Evolutionary conservation across 768 basidiomycete species (phyloP).

Genomic region (Lentinula guzmanii): DNA sequence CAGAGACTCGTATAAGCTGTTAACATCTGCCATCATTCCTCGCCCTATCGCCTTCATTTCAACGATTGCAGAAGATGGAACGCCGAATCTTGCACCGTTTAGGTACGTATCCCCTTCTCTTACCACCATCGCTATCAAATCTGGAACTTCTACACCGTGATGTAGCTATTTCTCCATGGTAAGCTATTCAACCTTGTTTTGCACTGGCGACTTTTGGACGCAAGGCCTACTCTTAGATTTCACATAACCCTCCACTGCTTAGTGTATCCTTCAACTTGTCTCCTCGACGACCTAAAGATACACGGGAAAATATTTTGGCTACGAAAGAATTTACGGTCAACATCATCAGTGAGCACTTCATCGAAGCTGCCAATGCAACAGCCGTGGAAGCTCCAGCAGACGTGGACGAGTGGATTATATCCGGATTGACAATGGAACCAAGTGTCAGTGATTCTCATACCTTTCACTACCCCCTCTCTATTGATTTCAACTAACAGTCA

Average conservation of each 20-base stretch:
- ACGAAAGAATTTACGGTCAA: conserved; percentile 69
- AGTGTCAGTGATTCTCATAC: conserved; percentile 34
- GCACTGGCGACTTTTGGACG: conserved; percentile 7
- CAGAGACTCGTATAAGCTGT: conserved; percentile 40
- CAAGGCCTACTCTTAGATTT: conserved; percentile 31
- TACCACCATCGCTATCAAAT: background rate
- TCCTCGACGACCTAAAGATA: conserved; percentile 47
- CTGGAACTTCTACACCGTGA: background rate
- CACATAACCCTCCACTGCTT: conserved; percentile 61
- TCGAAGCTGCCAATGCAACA: conserved; percentile 51
- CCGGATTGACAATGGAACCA: conserved; percentile 47
- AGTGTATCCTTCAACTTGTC: conserved; percentile 52
- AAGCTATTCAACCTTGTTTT: conserved; percentile 10
- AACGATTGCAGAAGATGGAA: conserved; percentile 42
- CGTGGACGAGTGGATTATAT: conserved; percentile 54
- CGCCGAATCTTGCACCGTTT: conserved; percentile 61
- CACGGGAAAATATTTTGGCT: conserved; percentile 54
- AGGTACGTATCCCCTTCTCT: conserved; percentile 31
- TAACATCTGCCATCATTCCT: conserved; percentile 56
- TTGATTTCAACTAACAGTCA: conserved; percentile 23
- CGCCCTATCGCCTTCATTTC: conserved; percentile 68
- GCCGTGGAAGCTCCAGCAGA: conserved; percentile 48
- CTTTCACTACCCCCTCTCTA: background rate
- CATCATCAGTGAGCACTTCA: conserved; percentile 63
- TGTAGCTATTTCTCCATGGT: conserved; percentile 61